These are phyloP conservation scores for Circinella minor DNA, from an alignment of 371 early-diverging fungal species.

Conservation along the genomic window DNA sequence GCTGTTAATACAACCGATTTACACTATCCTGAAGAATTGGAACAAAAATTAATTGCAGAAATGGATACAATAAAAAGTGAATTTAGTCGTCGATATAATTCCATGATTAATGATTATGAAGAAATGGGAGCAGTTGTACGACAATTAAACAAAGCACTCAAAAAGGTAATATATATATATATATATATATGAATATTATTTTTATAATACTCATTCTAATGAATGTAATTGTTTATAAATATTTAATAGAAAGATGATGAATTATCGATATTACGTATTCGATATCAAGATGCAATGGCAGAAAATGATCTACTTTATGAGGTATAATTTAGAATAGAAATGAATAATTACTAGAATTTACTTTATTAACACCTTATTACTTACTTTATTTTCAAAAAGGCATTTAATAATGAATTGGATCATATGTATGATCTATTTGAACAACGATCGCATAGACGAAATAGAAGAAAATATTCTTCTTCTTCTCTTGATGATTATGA, in stretches of 20 bases:
- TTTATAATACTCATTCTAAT: not conserved
- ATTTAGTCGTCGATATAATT: slow-evolving; percentile 13
- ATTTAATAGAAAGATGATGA: slow-evolving; percentile 27
- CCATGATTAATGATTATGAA: slow-evolving; percentile 25
- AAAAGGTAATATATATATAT: slow-evolving; percentile 12
- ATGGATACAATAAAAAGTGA: slow-evolving; percentile 24
- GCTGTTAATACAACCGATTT: not conserved
- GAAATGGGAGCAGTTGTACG: slow-evolving; percentile 20
- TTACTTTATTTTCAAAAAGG: slow-evolving; percentile 1
- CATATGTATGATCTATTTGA: slow-evolving; percentile 17
- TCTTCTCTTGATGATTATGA: not conserved
- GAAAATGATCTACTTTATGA: slow-evolving; percentile 25
- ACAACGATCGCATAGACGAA: not conserved
- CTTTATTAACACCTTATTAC: not conserved
- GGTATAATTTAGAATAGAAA: not conserved
- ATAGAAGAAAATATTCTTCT: no score
- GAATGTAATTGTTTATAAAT: not conserved
- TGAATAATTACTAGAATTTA: not conserved
- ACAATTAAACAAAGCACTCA: slow-evolving; percentile 14
- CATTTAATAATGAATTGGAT: slow-evolving; percentile 31
- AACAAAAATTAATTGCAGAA: slow-evolving; percentile 18
- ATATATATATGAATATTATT: not conserved
- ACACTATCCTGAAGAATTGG: not conserved
- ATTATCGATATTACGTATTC: slow-evolving; percentile 12
- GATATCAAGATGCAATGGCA: slow-evolving; percentile 21